These are phyloP conservation scores for Verruconis gallopava DNA, from an alignment of 2,329 filamentous ascomycete species.

Conservation along the genomic window DNA sequence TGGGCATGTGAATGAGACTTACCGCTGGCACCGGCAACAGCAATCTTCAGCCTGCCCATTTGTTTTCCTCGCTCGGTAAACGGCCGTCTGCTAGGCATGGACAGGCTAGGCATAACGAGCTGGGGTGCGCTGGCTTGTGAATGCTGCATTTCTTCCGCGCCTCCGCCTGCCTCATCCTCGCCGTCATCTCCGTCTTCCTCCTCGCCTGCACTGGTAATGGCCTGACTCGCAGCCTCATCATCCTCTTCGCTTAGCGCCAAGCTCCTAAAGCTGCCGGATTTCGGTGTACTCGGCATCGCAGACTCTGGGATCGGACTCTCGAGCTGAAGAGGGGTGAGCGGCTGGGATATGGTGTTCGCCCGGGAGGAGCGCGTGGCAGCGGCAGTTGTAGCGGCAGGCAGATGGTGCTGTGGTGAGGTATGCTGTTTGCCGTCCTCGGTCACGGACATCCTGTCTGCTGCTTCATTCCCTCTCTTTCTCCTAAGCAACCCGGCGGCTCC, in stretches of 20 bases:
- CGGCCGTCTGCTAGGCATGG: conserved; percentile 75
- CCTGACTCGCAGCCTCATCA: conserved; percentile 42
- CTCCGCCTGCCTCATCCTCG: conserved; percentile 23
- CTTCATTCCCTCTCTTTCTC: conserved; percentile 20
- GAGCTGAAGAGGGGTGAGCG: conserved; percentile 34
- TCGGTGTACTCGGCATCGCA: conserved; percentile 45
- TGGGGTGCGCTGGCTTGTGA: conserved; percentile 52
- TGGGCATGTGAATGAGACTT: conserved; percentile 19
- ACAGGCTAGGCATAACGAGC: conserved; percentile 94
- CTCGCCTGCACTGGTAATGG: conserved; percentile 36
- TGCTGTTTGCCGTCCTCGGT: conserved; percentile 12
- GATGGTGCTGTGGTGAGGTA: background rate
- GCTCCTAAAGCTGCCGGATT: conserved; percentile 46
- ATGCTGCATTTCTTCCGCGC: too few relatives aligned
- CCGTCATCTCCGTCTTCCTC: conserved; percentile 40
- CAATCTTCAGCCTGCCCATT: conserved; percentile 77
- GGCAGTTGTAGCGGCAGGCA: conserved; percentile 1
- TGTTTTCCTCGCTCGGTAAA: conserved; percentile 79
- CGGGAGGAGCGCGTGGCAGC: conserved; percentile 2
- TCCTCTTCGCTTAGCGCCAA: conserved; percentile 46
- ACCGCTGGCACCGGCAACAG: conserved; percentile 72
- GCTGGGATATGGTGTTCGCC: conserved; percentile 18
- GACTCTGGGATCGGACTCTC: conserved; percentile 33
- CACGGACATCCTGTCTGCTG: conserved; percentile 17
- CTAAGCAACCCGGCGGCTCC: conserved; percentile 15